Evolutionary conservation across 257 asterid species (phyloP).

Genomic region (Solanum bulbocastanum): DNA sequence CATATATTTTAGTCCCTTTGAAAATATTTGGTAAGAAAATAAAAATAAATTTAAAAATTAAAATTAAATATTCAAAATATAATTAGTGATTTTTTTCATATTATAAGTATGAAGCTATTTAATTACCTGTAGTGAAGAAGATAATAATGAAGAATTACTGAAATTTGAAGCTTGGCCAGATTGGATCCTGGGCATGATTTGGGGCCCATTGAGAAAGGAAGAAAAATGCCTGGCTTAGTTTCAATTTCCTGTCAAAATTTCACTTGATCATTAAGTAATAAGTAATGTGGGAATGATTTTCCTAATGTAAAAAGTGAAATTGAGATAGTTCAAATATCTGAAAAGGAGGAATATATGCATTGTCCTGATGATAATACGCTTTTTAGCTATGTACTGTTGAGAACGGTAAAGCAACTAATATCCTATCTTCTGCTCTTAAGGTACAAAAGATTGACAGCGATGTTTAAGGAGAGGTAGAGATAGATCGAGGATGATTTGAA

Average conservation of each 20-base stretch:
- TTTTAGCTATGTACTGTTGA: too few species aligned
- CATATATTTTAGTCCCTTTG: not conserved
- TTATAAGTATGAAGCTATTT: too few species aligned
- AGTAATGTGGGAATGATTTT: not conserved
- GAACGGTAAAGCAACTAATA: too few species aligned
- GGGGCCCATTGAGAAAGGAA: conserved; percentile 9
- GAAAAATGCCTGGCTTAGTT: not conserved
- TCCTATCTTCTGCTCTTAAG: too few species aligned
- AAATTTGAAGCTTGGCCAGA: conserved; percentile 2
- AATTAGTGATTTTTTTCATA: not conserved
- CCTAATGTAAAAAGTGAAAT: not conserved
- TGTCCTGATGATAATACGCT: fast-evolving
- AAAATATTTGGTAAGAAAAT: not conserved
- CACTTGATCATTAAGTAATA: not conserved
- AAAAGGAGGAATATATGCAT: not conserved
- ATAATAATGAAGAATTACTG: conserved; percentile 5
- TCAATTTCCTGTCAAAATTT: not conserved
- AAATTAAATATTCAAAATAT: too few species aligned
- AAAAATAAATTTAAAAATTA: too few species aligned
- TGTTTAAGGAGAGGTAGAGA: not conserved
- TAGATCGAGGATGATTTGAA: not conserved
- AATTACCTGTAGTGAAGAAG: conserved; percentile 10
- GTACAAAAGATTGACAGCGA: too few species aligned
- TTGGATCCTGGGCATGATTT: conserved; percentile 5
- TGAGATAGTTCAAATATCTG: not conserved